A percentile compares a stretch with the other conserved stretches of the same genome.
Evolutionary conservation across 768 basidiomycete species (phyloP).

Genomic region (Mrakia frigida): DNA sequence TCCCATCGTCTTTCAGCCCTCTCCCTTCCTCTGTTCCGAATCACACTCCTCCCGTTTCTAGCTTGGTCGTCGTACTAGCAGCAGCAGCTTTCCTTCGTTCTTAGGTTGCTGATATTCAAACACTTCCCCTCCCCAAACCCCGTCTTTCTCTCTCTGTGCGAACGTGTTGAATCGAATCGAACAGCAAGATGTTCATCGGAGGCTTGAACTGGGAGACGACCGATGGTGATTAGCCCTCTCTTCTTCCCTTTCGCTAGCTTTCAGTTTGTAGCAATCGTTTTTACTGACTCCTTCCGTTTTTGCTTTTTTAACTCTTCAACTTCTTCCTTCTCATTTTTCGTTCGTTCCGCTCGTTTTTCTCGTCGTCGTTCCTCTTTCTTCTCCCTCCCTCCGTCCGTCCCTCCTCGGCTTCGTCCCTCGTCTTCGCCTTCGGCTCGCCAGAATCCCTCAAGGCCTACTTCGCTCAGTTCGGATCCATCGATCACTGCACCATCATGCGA

Average conservation of each 20-base stretch:
- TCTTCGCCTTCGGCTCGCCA: constrained; percentile 29
- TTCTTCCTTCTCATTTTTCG: constrained; percentile 12
- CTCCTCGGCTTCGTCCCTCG: background rate
- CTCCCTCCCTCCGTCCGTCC: constrained; percentile 44
- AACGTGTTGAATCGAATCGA: constrained; percentile 4
- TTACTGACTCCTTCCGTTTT: constrained; percentile 36
- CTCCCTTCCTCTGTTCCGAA: background rate
- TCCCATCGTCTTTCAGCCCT: background rate
- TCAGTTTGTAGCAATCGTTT: constrained; percentile 27
- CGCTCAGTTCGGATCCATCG: constrained; percentile 91
- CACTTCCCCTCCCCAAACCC: background rate
- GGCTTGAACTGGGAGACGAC: constrained; percentile 99
- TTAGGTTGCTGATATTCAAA: background rate
- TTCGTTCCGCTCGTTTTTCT: constrained; percentile 43
- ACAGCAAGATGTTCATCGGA: constrained; percentile 99
- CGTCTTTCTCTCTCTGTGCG: background rate
- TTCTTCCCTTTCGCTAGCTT: background rate
- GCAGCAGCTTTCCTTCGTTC: constrained; percentile 10
- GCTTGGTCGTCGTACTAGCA: background rate
- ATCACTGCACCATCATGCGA: constrained; percentile 98
- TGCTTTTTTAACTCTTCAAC: constrained; percentile 1
- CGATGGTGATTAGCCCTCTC: constrained; percentile 64
- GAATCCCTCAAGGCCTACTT: constrained; percentile 65
- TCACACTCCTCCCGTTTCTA: background rate
- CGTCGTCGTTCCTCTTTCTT: constrained; percentile 51